These are phyloP conservation scores for Teunomyces stri DNA, from an alignment of 805 yeast genomes.

Conservation along the genomic window DNA sequence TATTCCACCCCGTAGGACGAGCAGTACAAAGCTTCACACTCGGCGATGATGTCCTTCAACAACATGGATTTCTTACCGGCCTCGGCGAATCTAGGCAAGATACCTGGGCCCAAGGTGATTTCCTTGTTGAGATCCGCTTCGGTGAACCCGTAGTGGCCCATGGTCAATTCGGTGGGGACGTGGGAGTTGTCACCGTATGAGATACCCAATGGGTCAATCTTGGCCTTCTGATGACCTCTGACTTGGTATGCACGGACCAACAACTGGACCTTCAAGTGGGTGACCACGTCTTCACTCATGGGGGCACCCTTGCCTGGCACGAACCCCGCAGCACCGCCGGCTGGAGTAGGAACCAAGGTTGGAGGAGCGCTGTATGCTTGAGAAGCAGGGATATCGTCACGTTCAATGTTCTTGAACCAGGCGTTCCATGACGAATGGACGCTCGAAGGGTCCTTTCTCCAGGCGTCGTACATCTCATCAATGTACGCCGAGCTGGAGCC, in stretches of 20 bases:
- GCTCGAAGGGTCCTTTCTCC: constrained; percentile 85
- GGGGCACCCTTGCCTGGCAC: constrained; percentile 50
- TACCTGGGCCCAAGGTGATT: constrained; percentile 95
- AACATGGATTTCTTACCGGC: constrained; percentile 63
- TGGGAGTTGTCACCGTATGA: constrained; percentile 71
- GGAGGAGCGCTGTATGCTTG: constrained; percentile 91
- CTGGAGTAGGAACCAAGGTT: constrained; percentile 75
- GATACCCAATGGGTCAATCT: constrained; percentile 91
- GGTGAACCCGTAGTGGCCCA: constrained; percentile 89
- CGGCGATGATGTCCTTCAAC: constrained; percentile 71
- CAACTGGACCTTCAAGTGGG: constrained; percentile 92
- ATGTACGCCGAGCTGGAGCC: constrained; percentile 86
- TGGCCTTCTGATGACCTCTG: constrained; percentile 95
- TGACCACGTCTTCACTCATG: constrained; percentile 61
- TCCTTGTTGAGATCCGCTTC: constrained; percentile 79
- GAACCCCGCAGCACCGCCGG: constrained; percentile 64
- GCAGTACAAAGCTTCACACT: constrained; percentile 85
- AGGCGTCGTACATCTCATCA: constrained; percentile 96
- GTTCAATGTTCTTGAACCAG: constrained; percentile 86
- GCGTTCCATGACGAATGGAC: constrained; percentile 98
- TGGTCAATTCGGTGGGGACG: constrained; percentile 81
- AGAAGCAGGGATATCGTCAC: constrained; percentile 64
- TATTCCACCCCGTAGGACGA: constrained; percentile 89
- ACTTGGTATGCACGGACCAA: constrained; percentile 98
- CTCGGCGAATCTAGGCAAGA: constrained; percentile 83